A percentile compares a stretch with the other conserved stretches of the same genome.
phyloP scores from a whole-genome alignment of 768 basidiomycete species.

The Tylopilus intermedius region DNA sequence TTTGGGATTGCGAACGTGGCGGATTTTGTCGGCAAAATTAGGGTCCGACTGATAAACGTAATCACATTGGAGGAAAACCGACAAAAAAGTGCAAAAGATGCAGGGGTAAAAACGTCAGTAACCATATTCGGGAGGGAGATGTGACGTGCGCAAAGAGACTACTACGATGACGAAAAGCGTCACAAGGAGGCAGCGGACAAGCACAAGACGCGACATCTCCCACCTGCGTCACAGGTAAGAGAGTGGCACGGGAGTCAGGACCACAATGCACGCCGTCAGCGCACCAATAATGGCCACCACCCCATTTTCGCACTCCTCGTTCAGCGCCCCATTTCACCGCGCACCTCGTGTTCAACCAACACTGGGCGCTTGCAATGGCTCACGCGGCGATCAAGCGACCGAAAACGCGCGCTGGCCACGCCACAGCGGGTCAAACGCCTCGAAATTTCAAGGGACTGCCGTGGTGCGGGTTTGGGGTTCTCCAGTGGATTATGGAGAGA shows the following conservation, averaged over 20 bases:
- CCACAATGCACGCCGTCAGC: slow-evolving; percentile 25
- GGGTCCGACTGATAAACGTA: slow-evolving; percentile 63
- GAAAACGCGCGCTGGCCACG: slow-evolving; percentile 80
- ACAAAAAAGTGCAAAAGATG: slow-evolving; percentile 39
- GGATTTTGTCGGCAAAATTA: slow-evolving; percentile 81
- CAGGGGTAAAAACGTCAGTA: slow-evolving; percentile 59
- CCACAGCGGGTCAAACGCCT: slow-evolving; percentile 79
- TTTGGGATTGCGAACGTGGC: slow-evolving; percentile 82
- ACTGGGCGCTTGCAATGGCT: slow-evolving; percentile 61
- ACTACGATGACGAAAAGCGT: slow-evolving; percentile 35
- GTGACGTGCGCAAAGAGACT: slow-evolving; percentile 24
- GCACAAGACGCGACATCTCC: slow-evolving; percentile 40
- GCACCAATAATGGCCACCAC: slow-evolving; percentile 17
- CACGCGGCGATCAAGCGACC: slow-evolving; percentile 92
- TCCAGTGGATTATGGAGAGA: slow-evolving; percentile 83
- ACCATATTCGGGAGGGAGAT: slow-evolving; percentile 31
- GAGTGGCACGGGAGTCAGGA: slow-evolving; percentile 32
- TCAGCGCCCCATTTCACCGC: slow-evolving; percentile 96
- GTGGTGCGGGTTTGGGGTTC: slow-evolving; percentile 93
- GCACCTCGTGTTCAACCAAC: slow-evolving; percentile 82
- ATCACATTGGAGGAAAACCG: slow-evolving; percentile 24
- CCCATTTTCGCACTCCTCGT: slow-evolving; percentile 81
- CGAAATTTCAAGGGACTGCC: slow-evolving; percentile 69
- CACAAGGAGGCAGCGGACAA: slow-evolving; percentile 56
- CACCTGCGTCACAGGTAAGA: slow-evolving; percentile 68